Percentiles rank a stretch among this genome's conserved stretches.
Conservation (phyloP, 441 rosid species). For the Capsella rubella region DNA sequence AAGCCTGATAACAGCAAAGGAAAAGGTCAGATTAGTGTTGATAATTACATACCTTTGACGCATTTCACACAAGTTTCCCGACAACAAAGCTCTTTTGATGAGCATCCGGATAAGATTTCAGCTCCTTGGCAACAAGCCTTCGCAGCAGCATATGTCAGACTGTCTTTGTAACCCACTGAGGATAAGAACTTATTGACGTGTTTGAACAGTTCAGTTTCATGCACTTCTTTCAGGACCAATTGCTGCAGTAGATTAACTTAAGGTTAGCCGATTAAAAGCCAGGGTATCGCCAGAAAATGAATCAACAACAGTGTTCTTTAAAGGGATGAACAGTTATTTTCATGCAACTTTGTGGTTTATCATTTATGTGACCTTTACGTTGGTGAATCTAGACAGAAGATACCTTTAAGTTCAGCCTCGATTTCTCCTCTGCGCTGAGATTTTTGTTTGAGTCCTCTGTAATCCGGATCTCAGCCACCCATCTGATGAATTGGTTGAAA, state of each 20-base stretch:
- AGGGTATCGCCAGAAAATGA: neutral
- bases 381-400: neutral
- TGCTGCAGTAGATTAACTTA: constrained; percentile 1
- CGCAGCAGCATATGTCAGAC: constrained; percentile 61
- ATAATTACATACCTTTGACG: constrained; percentile 44
- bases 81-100: constrained; percentile 50
- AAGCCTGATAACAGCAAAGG: neutral
- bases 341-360: neutral
- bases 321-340: neutral
- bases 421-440: constrained; percentile 20
- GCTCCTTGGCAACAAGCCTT: constrained; percentile 74
- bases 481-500: constrained; percentile 74
- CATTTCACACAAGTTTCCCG: constrained; percentile 70
- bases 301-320: neutral
- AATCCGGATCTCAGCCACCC: constrained; percentile 87
- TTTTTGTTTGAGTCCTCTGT: constrained; percentile 54
- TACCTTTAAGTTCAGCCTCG: constrained; percentile 22
- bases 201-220: constrained; percentile 64
- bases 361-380: neutral
- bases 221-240: constrained; percentile 62
- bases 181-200: constrained; percentile 61
- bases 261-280: neutral
- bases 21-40: neutral
- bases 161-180: constrained; percentile 53
- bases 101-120: constrained; percentile 60